phyloP scores from a whole-genome alignment of 2,329 filamentous ascomycete species.

The Zymoseptoria passerinii region DNA sequence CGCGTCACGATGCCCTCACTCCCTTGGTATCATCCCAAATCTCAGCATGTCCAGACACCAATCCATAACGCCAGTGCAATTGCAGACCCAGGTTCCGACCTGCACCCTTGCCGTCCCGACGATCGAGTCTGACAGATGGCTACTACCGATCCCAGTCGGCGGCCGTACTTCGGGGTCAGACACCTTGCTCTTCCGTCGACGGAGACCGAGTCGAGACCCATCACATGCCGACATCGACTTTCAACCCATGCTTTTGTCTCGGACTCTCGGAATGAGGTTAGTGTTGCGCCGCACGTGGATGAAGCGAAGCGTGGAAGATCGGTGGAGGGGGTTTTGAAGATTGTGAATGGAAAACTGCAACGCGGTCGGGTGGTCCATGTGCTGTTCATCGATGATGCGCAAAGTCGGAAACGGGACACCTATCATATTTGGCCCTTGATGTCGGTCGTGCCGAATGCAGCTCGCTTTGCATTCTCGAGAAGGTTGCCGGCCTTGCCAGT shows the following conservation, averaged over 20 bases:
- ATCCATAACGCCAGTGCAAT: not conserved
- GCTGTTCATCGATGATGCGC: not conserved
- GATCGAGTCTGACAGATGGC: not conserved
- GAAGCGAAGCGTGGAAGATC: not conserved
- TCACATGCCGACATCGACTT: not conserved
- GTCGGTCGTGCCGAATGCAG: slow-evolving; percentile 80
- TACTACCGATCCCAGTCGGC: not conserved
- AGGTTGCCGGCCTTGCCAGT: slow-evolving; percentile 62
- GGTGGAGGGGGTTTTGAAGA: not conserved
- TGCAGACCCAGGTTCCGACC: not conserved
- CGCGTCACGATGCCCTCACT: not conserved
- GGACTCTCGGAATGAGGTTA: not conserved
- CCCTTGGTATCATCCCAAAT: not conserved
- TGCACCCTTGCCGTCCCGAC: not conserved
- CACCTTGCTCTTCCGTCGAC: not conserved
- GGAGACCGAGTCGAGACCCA: not conserved
- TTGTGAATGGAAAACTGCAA: not conserved
- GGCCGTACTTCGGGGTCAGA: not conserved
- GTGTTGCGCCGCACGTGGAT: not conserved
- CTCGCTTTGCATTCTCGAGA: slow-evolving; percentile 65
- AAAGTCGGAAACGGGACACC: not conserved
- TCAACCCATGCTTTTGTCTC: not conserved
- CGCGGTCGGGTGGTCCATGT: not conserved
- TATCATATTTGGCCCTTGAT: slow-evolving; percentile 89
- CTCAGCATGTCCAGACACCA: not conserved